These are phyloP conservation scores for Aspergillus sp. DNA, from an alignment of 2,329 filamentous ascomycete species.

Conservation along the genomic window DNA sequence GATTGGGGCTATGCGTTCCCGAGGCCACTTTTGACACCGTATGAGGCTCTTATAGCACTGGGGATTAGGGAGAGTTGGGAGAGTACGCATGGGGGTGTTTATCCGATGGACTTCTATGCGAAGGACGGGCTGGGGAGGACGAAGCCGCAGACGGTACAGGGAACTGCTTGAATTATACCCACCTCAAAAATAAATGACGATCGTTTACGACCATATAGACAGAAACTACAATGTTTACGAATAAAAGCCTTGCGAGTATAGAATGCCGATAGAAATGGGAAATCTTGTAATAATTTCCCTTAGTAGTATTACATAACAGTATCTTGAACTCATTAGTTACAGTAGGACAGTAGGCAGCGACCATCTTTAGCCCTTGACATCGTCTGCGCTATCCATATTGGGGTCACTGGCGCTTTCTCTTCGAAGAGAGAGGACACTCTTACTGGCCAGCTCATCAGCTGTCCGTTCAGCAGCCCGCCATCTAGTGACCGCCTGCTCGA, in stretches of 20 bases:
- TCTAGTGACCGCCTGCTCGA: constrained; percentile 74
- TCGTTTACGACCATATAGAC: not conserved
- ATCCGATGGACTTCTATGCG: constrained; percentile 98
- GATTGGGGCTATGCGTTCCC: constrained; percentile 99
- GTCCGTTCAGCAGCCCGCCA: constrained; percentile 69
- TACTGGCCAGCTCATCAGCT: constrained; percentile 39
- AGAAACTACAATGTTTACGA: not conserved
- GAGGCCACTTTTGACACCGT: constrained; percentile 83
- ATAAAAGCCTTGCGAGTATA: not conserved
- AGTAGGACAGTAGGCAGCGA: constrained; percentile 6
- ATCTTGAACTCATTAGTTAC: constrained; percentile 21
- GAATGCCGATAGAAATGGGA: not conserved
- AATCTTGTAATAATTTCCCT: constrained; percentile 3
- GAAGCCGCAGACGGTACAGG: constrained; percentile 18
- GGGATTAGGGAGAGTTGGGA: constrained; percentile 76
- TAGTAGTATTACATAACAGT: constrained; percentile 20
- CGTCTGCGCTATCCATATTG: constrained; percentile 38
- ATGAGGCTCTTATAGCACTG: constrained; percentile 90
- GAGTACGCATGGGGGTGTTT: constrained; percentile 61
- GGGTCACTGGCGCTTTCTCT: constrained; percentile 39
- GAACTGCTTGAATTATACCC: not conserved
- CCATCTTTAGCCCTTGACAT: constrained; percentile 31
- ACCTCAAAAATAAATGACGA: not conserved
- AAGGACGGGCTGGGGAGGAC: constrained; percentile 86
- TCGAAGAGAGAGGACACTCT: constrained; percentile 38